Base-by-base conservation (phyloP, 2,329 filamentous ascomycete species). In the Fusarium miscanthi region DNA sequence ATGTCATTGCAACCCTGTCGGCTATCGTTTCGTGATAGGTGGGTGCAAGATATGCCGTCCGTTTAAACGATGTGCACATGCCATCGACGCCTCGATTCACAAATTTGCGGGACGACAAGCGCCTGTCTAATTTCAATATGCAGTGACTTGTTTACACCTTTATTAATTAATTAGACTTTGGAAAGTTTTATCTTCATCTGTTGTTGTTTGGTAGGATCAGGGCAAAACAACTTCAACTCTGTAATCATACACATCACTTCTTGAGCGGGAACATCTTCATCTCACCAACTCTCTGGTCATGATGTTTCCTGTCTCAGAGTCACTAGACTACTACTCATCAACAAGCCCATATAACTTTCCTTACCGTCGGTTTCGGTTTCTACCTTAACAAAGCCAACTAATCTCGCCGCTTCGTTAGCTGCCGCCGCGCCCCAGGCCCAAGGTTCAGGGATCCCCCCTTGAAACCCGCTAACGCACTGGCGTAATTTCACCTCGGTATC, bases 381-480 rank as follows among this genome's bases (percentile, higher is more conserved):
- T 51, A 57, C 63, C 71, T 63, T 66, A 63, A 40, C 33, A 54
- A 40, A 59, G 41, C 59, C 46, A 59, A 68, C 71, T 66, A 72
- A 58, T 63, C 71, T 72, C 71, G 70, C 63, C 71, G 68, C 63
- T 72, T 74, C 59, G 59, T 74, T 75, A 72, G 73, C 67, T 75
- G 66, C 70, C 73, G 71, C 70, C 61, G 70, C 52, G 60, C 58
- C 52, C 60, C 66, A 67, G 64, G 75, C 49, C 60, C 64, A 68
- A 63, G 75, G 76, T 58, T 73, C 70, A 74, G 72, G 75, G 74
- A 72, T 70, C 80, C 83, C 84, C 81, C 84, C 84, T 85, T 87
- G 85, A 88, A 88, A 88, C 87, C 83, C 84, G 83, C 85, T 85
- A 86, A 82, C 75, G 77, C 75, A 79, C 80, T 82, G 82, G 81